Evolutionary conservation across 202 grass and related monocot species (phyloP).

Genomic region (Setaria viridis): DNA sequence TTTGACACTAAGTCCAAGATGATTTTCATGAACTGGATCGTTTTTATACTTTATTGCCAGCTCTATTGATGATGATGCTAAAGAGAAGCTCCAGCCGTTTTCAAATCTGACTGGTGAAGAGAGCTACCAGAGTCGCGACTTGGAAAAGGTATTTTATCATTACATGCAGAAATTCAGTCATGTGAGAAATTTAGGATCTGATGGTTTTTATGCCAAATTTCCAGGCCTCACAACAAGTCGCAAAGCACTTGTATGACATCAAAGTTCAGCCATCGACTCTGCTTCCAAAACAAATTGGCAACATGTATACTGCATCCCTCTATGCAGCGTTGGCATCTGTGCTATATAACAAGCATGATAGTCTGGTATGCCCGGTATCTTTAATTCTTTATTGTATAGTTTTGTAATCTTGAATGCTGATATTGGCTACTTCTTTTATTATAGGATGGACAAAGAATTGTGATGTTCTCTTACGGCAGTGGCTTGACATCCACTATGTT

Average conservation of each 20-base stretch:
- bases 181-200: conserved; percentile 36
- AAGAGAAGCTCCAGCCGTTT: conserved; percentile 83
- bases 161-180: conserved; percentile 2
- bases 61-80: conserved; percentile 62
- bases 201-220: conserved; percentile 45
- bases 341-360: conserved; percentile 62
- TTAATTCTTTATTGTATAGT: conserved; percentile 3
- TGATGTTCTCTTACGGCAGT: conserved; percentile 99
- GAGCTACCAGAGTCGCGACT: conserved; percentile 94
- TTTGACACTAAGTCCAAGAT: neutral
- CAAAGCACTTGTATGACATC: conserved; percentile 83
- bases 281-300: conserved; percentile 97
- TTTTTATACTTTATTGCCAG: conserved; percentile 47
- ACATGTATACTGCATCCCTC: conserved; percentile 99
- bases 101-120: conserved; percentile 75
- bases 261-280: conserved; percentile 94
- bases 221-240: conserved; percentile 87
- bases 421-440: conserved; percentile 33
- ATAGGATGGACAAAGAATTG: conserved; percentile 73
- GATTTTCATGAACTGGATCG: conserved; percentile 6
- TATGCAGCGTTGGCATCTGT: conserved; percentile 95
- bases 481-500: conserved; percentile 58
- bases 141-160: conserved; percentile 81
- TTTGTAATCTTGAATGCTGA: conserved; percentile 21
- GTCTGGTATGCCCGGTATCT: conserved; percentile 61